Evolutionary conservation across 164 flowering plant genomes (phyloP), one percentile per base, ranked within the genome.

Genomic region (Sedum album): DNA sequence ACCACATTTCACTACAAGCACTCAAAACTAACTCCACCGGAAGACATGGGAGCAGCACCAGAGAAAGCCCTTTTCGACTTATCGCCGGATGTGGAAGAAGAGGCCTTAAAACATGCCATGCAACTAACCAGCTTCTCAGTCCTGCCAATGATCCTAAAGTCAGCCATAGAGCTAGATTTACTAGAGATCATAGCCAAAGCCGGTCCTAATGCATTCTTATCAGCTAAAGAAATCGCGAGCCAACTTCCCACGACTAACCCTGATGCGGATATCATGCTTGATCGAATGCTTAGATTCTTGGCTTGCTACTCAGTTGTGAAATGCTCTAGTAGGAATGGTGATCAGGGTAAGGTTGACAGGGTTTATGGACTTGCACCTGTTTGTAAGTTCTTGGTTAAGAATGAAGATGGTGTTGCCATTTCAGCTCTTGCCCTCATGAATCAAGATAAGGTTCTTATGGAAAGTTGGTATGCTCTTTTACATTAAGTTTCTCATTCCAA

Each of bases 381-480:
- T 9, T 75, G 86, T 71, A 85, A 84, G 76, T 94, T 70, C 84
- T 68, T 89, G 81, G 79, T 84, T 10, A 84, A 75, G 81, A 86
- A 88, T 63, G 73, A 80, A 9, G 90, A 85, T 74, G 95, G 96
- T 4, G 93, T 84, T 21, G 80, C 90, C 30, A 49, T 88, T 41
- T 78, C 88, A 6, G 75, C 93, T 30, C 76, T 91, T n/a, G 69
- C 72, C 42, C 91, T 87, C 66, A 82, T 91, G 95, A 88, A 87
- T 68, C 94, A 86, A 35, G 95, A 89, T 66, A 86, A 89, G 77
- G 83, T 89, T 67, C 84, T 85, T 72, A 85, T 91, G 96, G 94
- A 88, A 67, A 91, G 98, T 86, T 89, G 97, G 97, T 93, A 79
- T 48, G 15, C 18, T 46, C 2, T 62, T 18, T 35, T 35, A 35